Base-by-base conservation (phyloP, 371 early-diverging fungal genomes). In the Syncephalis fuscata region DNA sequence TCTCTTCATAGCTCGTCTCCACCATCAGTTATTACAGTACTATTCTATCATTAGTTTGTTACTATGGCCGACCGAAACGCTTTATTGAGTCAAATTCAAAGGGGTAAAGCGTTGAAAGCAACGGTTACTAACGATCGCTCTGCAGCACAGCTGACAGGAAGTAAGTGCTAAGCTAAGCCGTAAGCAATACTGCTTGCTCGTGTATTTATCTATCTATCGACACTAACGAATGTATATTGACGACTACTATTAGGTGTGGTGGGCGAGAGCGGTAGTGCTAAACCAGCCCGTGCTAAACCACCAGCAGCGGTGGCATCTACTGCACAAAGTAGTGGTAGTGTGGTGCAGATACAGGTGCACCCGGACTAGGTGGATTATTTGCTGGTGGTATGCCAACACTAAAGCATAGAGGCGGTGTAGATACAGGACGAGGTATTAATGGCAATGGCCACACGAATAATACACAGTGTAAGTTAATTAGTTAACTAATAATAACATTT, bases 91-190 rank as follows among this genome's bases (percentile, higher is more conserved):
- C 73, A 76, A 51, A 88, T 88, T 57, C 77, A 87, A 51, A 67
- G 76, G 48, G 89, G 89, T 3, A 61, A 71, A 38, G 63, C 58
- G 48, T 70, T 88, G 32, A 85, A 77, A 59, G 82, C 85, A 54
- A 59, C 82, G 5, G 74, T 73, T 38, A 85, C 89, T 2, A 85
- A 85, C 53, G 89, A 88, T 64, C 66, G 85, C 27, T 80, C 81
- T 39, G 63, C 69, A 1, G 84, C 87, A 24, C 23, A 62, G 15
- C 32, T 80, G 39, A 68, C 59, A 52, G 61, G 70, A 64, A 65
- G 49, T 32, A 32, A 32, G 32, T n/a, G n/a, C n/a, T n/a, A n/a
- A n/a, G n/a, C n/a, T n/a, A n/a, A n/a, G n/a, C n/a, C n/a, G n/a
- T n/a, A n/a, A n/a, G n/a, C n/a, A n/a, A n/a, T n/a, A n/a, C n/a